Evolutionary conservation across 2,329 filamentous ascomycete genomes (phyloP), one percentile per base, ranked within the genome.

Genomic region (Aspergillus sp.): DNA sequence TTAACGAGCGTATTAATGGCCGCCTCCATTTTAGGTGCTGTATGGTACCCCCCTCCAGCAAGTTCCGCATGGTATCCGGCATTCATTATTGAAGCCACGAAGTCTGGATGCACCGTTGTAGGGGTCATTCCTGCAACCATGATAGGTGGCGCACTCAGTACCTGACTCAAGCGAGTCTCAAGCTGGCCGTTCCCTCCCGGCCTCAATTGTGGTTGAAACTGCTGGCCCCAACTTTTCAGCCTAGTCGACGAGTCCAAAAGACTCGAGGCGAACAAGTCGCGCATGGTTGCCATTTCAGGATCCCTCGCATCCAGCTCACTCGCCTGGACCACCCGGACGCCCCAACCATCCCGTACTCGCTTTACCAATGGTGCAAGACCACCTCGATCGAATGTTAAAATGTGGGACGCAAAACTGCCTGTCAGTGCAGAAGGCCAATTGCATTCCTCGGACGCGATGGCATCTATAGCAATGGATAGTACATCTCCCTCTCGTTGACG

Each of bases 111-210:
- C 3, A 96, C 90, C 0, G 93, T 97, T 59, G 85, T 86, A 12
- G 93, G 93, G 2, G 93, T 96, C 93, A 97, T 97, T 73, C 92
- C 93, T 56, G 92, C 91, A 60, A 96, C 91, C 81, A 97, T 88
- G 62, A 97, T 81, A 0, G 93, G 93, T 8, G 93, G 91, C 4
- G 95, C 81, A 66, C 92, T 92, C 17, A 96, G 81, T 19, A 96
- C 80, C 66, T 91, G 84, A 75, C 90, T 96, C 89, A 97, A 95
- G 81, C 96, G 97, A 61, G 95, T 99, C 73, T 98, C 93, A 47
- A 99, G 91, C 66, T 90, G 96, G 2, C 89, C 93, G 68, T 90
- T 84, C n/a, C 91, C 91, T 58, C 84, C 86, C 11, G 91, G 91
- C 65, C 93, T 86, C 44, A 98, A 81, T 55, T 87, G 87, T n/a